phyloP scores from a whole-genome alignment of 2,329 filamentous ascomycete genomes.

The Fusarium cicatricum region DNA sequence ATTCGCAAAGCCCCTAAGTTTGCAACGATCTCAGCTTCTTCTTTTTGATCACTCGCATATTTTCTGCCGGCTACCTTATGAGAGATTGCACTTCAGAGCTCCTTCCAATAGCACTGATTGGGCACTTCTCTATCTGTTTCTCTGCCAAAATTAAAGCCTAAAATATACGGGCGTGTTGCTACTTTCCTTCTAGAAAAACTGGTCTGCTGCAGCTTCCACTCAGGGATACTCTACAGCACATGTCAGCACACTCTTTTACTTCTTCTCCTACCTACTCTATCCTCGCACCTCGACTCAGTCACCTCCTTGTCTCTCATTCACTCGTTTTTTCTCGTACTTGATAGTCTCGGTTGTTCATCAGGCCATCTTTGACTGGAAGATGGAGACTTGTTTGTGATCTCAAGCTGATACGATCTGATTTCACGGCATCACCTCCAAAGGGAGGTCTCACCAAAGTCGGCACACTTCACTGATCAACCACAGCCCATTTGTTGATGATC shows the following conservation, averaged over 20 bases:
- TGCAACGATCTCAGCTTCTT: neutral
- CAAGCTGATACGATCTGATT: neutral
- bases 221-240: neutral
- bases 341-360: conserved; percentile 5
- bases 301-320: neutral
- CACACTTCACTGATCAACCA: neutral
- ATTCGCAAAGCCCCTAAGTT: too few species aligned
- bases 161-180: neutral
- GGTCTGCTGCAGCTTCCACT: neutral
- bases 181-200: neutral
- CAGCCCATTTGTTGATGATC: neutral
- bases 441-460: neutral
- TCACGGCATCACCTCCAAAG: neutral
- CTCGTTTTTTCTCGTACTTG: neutral
- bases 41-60: neutral
- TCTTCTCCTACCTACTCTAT: neutral
- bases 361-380: conserved; percentile 9
- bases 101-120: neutral
- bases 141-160: neutral
- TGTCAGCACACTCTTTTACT: neutral
- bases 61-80: too few species aligned
- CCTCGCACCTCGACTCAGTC: neutral
- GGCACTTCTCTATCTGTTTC: neutral
- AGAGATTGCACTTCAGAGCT: neutral
- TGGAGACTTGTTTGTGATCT: conserved; percentile 4